Conservation (phyloP, 352 stramenopile genomes). For the Vaucheria bursata region DNA sequence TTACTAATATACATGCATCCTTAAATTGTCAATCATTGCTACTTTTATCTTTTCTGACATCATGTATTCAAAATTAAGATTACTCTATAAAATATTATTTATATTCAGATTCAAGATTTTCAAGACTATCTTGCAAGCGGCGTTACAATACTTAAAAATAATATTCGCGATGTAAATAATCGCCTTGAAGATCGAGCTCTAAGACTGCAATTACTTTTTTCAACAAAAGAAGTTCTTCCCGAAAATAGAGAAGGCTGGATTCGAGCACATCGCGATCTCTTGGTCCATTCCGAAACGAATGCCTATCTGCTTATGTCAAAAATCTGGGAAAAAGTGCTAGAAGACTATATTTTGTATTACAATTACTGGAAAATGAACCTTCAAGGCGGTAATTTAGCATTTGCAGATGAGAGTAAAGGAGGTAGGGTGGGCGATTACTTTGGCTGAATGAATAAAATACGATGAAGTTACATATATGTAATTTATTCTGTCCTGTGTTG, state of each 20-base stretch:
- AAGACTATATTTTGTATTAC: slow-evolving; percentile 42
- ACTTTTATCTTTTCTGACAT: too few relatives aligned
- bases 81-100: too few relatives aligned
- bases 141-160: neutral
- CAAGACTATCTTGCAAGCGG: neutral
- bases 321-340: slow-evolving; percentile 38
- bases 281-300: slow-evolving; percentile 43
- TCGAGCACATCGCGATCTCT: slow-evolving; percentile 39
- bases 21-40: too few relatives aligned
- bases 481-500: too few relatives aligned
- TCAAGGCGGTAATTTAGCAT: slow-evolving; percentile 34
- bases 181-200: slow-evolving; percentile 40
- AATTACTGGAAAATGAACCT: slow-evolving; percentile 46
- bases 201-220: slow-evolving; percentile 34
- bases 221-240: slow-evolving; percentile 37
- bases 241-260: slow-evolving; percentile 36
- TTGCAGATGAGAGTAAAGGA: slow-evolving; percentile 20
- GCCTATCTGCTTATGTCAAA: slow-evolving; percentile 36
- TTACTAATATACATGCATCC: too few relatives aligned
- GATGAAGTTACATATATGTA: too few relatives aligned
- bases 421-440: slow-evolving; percentile 28
- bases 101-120: slow-evolving; percentile 7
- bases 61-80: too few relatives aligned
- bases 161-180: slow-evolving; percentile 20
- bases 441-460: neutral